These are phyloP conservation scores for Penicillium verhagenii DNA, from an alignment of 495 filamentous ascomycete species.

Conservation along the genomic window DNA sequence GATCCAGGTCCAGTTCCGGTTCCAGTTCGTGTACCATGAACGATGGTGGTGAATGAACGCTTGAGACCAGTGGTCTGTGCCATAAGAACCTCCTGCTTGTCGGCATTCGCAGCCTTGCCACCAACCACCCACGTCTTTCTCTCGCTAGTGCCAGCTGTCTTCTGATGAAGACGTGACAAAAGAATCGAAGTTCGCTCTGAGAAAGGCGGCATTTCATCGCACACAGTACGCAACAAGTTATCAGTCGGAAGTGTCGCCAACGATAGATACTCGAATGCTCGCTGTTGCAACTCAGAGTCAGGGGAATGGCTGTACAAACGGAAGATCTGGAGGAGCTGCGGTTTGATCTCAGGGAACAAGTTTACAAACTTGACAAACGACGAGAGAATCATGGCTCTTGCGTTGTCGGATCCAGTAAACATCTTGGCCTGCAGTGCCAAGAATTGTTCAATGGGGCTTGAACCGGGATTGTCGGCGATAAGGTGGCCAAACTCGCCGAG, in stretches of 20 bases:
- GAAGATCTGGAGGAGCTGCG: conserved; percentile 88
- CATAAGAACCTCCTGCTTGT: conserved; percentile 75
- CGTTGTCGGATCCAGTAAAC: conserved; percentile 81
- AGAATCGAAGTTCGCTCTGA: conserved; percentile 91
- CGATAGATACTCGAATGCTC: conserved; percentile 92
- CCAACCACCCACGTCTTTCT: conserved; percentile 96
- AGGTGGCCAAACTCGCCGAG: conserved; percentile 97
- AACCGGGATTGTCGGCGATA: conserved; percentile 89
- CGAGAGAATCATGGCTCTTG: conserved; percentile 89
- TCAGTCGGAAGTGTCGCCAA: conserved; percentile 84
- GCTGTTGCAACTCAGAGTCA: conserved; percentile 92
- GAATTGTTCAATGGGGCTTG: conserved; percentile 97
- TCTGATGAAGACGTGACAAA: conserved; percentile 88
- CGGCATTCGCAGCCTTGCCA: conserved; percentile 86
- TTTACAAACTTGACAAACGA: conserved; percentile 98
- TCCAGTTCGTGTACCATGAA: conserved; percentile 52
- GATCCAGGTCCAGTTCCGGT: conserved; percentile 41
- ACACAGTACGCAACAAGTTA: conserved; percentile 90
- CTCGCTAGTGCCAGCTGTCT: conserved; percentile 85
- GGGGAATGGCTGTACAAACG: conserved; percentile 89
- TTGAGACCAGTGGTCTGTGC: conserved; percentile 81
- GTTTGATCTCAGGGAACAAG: conserved; percentile 97
- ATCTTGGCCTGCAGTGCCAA: conserved; percentile 90
- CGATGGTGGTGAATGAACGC: conserved; percentile 68
- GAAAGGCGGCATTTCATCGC: conserved; percentile 99